Evolutionary conservation across 805 yeast species (phyloP).

Genomic region (Clavispora fructus): DNA sequence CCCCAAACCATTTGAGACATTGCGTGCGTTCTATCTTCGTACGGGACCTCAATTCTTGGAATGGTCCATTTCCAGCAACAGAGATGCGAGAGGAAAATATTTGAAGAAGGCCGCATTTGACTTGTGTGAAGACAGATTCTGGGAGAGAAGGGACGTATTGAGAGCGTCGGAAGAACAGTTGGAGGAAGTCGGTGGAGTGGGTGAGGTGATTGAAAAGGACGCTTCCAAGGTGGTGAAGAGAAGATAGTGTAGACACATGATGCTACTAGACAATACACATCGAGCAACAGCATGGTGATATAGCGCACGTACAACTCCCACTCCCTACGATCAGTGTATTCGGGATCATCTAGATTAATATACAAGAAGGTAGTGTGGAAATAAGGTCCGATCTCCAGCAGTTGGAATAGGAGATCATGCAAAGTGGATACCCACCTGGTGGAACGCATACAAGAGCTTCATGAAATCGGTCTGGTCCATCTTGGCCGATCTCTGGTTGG

Average conservation of each 20-base stretch:
- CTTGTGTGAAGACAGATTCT: constrained; percentile 90
- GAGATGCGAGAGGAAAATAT: constrained; percentile 84
- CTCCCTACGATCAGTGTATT: too few relatives aligned
- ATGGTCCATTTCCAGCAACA: constrained; percentile 87
- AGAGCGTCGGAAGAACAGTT: constrained; percentile 82
- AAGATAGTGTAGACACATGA: constrained; percentile 30
- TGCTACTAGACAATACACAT: too few relatives aligned
- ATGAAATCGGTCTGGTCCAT: constrained; percentile 94
- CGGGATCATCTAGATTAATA: neutral
- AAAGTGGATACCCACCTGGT: constrained; percentile 95
- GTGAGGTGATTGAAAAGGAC: constrained; percentile 78
- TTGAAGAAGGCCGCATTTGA: constrained; percentile 87
- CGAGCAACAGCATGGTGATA: too few relatives aligned
- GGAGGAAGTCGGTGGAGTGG: constrained; percentile 89
- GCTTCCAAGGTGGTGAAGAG: constrained; percentile 40
- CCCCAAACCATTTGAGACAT: constrained; percentile 86
- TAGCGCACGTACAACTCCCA: neutral
- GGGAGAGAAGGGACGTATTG: constrained; percentile 96
- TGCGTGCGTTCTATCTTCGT: constrained; percentile 80
- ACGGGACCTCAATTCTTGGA: constrained; percentile 83
- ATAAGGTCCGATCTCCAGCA: neutral
- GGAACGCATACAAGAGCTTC: constrained; percentile 82
- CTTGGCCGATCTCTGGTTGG: constrained; percentile 87
- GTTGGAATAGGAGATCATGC: constrained; percentile 41
- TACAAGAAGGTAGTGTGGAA: neutral